These are phyloP conservation scores for Phytophthora chlamydospora DNA, from an alignment of 352 stramenopile species.

Conservation along the genomic window DNA sequence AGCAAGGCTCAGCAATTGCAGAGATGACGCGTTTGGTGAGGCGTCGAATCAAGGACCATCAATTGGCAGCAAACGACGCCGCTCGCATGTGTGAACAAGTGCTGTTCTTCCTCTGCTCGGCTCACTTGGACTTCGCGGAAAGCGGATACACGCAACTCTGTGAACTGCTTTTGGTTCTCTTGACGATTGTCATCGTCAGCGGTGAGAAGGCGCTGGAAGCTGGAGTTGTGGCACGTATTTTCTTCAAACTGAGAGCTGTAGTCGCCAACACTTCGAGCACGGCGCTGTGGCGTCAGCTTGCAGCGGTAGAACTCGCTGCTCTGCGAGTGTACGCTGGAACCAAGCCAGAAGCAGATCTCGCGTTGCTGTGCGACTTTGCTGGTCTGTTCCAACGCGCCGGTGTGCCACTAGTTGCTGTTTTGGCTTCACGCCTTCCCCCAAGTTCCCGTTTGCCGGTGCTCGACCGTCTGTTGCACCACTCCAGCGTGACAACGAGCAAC, in stretches of 20 bases:
- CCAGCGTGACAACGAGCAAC: conserved; percentile 3
- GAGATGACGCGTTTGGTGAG: conserved; percentile 22
- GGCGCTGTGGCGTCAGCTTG: conserved; percentile 33
- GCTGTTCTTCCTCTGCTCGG: conserved; percentile 46
- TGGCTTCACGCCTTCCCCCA: conserved; percentile 20
- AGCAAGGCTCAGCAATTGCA: conserved; percentile 26
- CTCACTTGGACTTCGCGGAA: not conserved
- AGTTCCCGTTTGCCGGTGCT: conserved; percentile 21
- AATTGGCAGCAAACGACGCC: conserved; percentile 27
- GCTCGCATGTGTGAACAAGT: conserved; percentile 56
- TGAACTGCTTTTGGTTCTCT: conserved; percentile 41
- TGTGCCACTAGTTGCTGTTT: conserved; percentile 36
- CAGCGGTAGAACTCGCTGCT: conserved; percentile 40
- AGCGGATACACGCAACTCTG: conserved; percentile 28
- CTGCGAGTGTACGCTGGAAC: conserved; percentile 31
- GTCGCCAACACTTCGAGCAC: conserved; percentile 11
- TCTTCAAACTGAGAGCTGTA: conserved; percentile 44
- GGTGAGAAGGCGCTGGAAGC: not conserved
- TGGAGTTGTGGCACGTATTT: conserved; percentile 37
- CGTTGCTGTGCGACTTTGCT: conserved; percentile 28
- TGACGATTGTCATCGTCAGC: conserved; percentile 39
- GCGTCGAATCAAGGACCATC: conserved; percentile 9
- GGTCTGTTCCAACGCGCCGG: conserved; percentile 28
- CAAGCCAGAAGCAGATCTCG: conserved; percentile 14
- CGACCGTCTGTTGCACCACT: conserved; percentile 27